Conservation (phyloP, 441 rosid species). For the Pelargonium australe region DNA sequence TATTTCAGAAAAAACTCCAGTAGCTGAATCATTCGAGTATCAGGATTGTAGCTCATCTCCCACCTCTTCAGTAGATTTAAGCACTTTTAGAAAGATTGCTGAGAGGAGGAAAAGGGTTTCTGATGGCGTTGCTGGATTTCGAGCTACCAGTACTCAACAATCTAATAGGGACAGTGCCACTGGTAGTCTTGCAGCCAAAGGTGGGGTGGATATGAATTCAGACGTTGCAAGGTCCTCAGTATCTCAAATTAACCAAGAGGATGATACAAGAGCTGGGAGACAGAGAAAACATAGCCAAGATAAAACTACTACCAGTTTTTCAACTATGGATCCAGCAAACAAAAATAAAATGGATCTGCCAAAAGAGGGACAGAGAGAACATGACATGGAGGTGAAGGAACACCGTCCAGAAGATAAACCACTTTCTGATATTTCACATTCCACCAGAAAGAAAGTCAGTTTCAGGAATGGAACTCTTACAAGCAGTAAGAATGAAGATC, state of each 20-base stretch:
- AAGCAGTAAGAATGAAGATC: constrained; percentile 32
- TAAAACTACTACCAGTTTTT: constrained; percentile 22
- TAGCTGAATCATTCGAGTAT: constrained; percentile 21
- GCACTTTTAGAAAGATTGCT: constrained; percentile 31
- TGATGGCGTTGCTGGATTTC: constrained; percentile 29
- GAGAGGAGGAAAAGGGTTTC: constrained; percentile 27
- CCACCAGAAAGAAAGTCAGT: constrained; percentile 33
- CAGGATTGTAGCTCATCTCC: constrained; percentile 28
- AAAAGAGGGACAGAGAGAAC: constrained; percentile 28
- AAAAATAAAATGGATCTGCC: constrained; percentile 25
- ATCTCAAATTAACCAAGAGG: constrained; percentile 1
- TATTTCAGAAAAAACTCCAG: constrained; percentile 22
- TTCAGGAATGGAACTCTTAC: constrained; percentile 51
- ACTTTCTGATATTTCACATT: constrained; percentile 35
- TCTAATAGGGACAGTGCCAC: constrained; percentile 3
- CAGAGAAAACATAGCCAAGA: constrained; percentile 10
- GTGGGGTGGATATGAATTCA: not conserved
- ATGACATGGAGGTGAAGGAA: constrained; percentile 28
- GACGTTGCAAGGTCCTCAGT: constrained; percentile 1
- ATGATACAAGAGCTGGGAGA: not conserved
- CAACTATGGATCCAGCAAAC: constrained; percentile 18
- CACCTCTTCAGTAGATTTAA: constrained; percentile 44
- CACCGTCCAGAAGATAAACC: constrained; percentile 31
- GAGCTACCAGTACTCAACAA: constrained; percentile 11
- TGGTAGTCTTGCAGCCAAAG: not conserved